Evolutionary conservation across 208 protist species (phyloP).

Genomic region (Polymyxa betae): DNA sequence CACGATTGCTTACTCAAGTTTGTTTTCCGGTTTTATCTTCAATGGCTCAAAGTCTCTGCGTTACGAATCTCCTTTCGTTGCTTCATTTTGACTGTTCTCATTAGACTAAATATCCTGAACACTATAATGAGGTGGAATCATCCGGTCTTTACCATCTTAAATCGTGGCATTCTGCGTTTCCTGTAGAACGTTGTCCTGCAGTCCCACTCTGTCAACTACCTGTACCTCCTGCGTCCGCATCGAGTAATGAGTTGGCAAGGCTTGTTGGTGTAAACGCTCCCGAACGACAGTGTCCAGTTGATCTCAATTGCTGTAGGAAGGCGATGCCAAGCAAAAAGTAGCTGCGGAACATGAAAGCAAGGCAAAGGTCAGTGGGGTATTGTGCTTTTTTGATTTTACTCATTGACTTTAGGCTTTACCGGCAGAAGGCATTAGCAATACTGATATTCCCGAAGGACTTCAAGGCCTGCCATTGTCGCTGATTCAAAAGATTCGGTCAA

Average conservation of each 20-base stretch:
- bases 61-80: too few relatives aligned
- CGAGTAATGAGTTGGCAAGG: background rate
- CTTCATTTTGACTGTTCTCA: background rate
- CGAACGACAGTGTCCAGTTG: too few relatives aligned
- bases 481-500: constrained; percentile 11
- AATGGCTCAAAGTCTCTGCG: background rate
- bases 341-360: background rate
- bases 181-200: background rate
- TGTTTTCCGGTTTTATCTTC: background rate
- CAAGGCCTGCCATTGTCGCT: background rate
- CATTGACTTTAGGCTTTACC: background rate
- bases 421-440: background rate
- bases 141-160: background rate
- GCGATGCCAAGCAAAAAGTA: background rate
- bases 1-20: background rate
- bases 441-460: background rate
- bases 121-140: background rate
- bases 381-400: background rate
- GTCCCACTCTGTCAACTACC: background rate
- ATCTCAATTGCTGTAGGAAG: background rate
- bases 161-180: background rate
- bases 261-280: background rate
- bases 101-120: background rate
- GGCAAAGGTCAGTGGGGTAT: background rate
- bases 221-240: too few relatives aligned